These are phyloP conservation scores for Linnemannia hyalina DNA, from an alignment of 192 early-diverging fungal genomes.

Conservation along the genomic window DNA sequence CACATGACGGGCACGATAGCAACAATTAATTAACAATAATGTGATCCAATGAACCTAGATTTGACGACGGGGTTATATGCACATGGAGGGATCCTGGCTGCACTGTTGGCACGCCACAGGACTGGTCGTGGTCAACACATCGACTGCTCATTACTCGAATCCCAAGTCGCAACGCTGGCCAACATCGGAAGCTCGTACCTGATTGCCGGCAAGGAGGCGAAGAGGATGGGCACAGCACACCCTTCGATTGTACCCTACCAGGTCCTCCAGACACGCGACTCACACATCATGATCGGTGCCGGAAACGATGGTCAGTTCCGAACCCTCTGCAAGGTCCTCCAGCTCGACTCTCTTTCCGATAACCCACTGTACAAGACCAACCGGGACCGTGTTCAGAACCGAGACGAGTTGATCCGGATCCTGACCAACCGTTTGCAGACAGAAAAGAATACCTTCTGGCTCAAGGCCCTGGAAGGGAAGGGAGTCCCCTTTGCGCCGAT, in stretches of 20 bases:
- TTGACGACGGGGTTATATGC: constrained; percentile 81
- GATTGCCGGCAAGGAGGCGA: constrained; percentile 82
- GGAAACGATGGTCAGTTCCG: constrained; percentile 90
- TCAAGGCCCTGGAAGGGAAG: constrained; percentile 71
- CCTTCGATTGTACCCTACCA: constrained; percentile 94
- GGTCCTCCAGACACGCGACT: constrained; percentile 82
- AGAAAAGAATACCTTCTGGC: constrained; percentile 72
- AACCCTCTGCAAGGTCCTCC: constrained; percentile 72
- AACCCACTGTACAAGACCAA: constrained; percentile 78
- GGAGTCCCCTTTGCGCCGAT: constrained; percentile 86
- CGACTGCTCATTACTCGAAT: constrained; percentile 88
- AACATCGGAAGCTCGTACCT: constrained; percentile 92
- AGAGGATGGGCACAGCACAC: constrained; percentile 89
- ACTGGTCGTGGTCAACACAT: constrained; percentile 85
- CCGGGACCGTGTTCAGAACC: constrained; percentile 77
- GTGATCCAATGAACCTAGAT: constrained; percentile 51
- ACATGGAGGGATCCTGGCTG: constrained; percentile 91
- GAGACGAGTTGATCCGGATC: constrained; percentile 69
- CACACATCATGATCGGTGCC: constrained; percentile 88
- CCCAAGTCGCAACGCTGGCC: constrained; percentile 87
- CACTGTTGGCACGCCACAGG: constrained; percentile 72
- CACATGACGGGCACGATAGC: background rate
- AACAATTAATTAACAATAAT: background rate
- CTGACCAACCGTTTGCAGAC: constrained; percentile 64
- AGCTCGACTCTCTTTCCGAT: constrained; percentile 57